Base-by-base conservation (phyloP, 2,329 filamentous ascomycete genomes). In the Penicillium sp. region DNA sequence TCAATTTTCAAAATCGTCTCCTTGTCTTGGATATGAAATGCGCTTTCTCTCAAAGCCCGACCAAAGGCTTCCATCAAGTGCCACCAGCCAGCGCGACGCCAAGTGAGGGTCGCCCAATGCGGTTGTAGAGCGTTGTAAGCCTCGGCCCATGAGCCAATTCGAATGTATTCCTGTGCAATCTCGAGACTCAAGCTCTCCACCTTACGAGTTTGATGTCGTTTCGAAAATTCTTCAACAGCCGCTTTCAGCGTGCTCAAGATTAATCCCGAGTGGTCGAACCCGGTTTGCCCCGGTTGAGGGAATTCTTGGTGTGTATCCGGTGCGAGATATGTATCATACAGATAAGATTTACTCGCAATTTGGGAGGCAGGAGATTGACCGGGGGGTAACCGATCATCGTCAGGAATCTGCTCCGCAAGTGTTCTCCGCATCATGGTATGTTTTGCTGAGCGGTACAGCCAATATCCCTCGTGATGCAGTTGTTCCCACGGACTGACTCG, bases 401-500 rank as follows among this genome's bases (percentile, higher is more conserved):
- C 77, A 17, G 84, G 81, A 36, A 86, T 83, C 20, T 81, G 75
- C 42, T 78, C 64, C 4, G 83, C 83, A 39, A 80, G 71, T 12
- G 69, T 60, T 54, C 79, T 79, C 18, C 84, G 77, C 40, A 68
- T 64, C 58, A 76, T 73, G 7, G 80, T 75, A 60, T 83, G 78
- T 43, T 78, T 79, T 10, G 78, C 78, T 6, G 83, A 76, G 15
- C 81, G 70, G 52, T 79, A 74, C 39, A 82, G 68, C 83, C 83
- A 87, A 65, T 86, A 87, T 1, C 84, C 84, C 51, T 84, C 72
- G 63, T 86, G 84, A 54, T 86, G 84, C 12, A 86, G 71, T 12
- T 80, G 67, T 54, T 85, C 78, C 79, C 82, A 86, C 0, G 84
- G 83, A 7, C 71, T 72, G n/a, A 82, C 55, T 33, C 75, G 72